Percentiles rank a stretch among this genome's conserved stretches.
Evolutionary conservation across 176 grass and related monocot species (phyloP).

Genomic region (Triticum timopheevii): DNA sequence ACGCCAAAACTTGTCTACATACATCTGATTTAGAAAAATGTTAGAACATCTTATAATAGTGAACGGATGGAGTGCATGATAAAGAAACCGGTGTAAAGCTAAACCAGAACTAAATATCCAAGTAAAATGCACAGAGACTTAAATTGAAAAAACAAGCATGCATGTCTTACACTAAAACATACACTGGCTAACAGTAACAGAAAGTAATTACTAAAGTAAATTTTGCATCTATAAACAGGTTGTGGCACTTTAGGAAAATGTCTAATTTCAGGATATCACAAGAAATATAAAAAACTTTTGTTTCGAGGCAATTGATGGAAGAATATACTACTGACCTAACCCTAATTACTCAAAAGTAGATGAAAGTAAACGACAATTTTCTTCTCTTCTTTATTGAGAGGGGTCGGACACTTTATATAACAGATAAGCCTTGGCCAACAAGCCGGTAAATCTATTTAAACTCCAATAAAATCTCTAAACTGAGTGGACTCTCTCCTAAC

Average conservation of each 20-base stretch:
- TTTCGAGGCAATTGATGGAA: not conserved
- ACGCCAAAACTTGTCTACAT: no score
- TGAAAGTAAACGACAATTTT: no score
- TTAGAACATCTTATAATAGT: no score
- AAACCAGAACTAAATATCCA: not conserved
- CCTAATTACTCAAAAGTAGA: no score
- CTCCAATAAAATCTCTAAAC: no score
- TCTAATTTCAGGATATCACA: not conserved
- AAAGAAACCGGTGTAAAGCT: not conserved
- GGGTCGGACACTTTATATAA: no score
- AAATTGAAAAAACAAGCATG: not conserved
- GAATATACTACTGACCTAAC: no score
- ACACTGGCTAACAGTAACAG: not conserved
- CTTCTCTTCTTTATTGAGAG: no score
- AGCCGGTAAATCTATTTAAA: no score
- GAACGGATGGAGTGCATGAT: not conserved
- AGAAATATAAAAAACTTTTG: not conserved
- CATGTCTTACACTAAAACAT: not conserved
- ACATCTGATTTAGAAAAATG: no score
- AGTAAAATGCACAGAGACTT: not conserved
- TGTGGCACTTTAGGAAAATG: not conserved
- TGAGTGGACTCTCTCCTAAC: no score
- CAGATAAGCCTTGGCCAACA: no score
- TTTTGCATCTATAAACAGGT: not conserved
- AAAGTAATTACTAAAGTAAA: not conserved